These are phyloP conservation scores for Yarrowia sp. DNA, from an alignment of 805 yeast genomes.

Conservation along the genomic window DNA sequence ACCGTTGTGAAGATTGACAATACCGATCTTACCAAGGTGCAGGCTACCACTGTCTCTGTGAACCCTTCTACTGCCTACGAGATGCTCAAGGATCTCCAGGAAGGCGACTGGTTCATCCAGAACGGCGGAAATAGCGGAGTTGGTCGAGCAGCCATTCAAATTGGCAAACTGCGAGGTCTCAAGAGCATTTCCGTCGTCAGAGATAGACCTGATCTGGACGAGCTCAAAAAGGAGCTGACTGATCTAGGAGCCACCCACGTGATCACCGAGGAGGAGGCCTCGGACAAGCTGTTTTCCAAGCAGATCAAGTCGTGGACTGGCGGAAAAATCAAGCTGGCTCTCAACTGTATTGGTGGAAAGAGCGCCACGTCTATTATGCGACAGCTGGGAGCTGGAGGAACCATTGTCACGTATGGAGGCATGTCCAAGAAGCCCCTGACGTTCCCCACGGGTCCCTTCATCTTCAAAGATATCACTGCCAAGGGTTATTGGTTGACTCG, in stretches of 20 bases:
- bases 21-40: conserved; percentile 49
- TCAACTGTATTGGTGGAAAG: conserved; percentile 94
- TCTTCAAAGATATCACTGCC: conserved; percentile 85
- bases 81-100: conserved; percentile 72
- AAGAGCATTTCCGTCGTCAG: conserved; percentile 89
- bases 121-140: conserved; percentile 97
- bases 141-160: conserved; percentile 88
- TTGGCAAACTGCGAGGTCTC: conserved; percentile 77
- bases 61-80: conserved; percentile 93
- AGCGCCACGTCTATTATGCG: conserved; percentile 83
- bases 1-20: conserved; percentile 48
- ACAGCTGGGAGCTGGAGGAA: conserved; percentile 75
- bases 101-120: conserved; percentile 89
- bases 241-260: conserved; percentile 85
- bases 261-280: conserved; percentile 85
- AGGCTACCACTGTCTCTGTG: conserved; percentile 87
- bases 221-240: conserved; percentile 60
- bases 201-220: conserved; percentile 80
- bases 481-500: conserved; percentile 94
- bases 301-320: conserved; percentile 57
- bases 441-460: conserved; percentile 87
- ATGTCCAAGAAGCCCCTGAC: conserved; percentile 96
- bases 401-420: conserved; percentile 92
- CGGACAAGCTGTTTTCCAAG: conserved; percentile 62
- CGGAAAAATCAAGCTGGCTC: conserved; percentile 74